Evolutionary conservation across 768 basidiomycete species (phyloP), one percentile per base, ranked within the genome.

Genomic region (Harrya chromipes): DNA sequence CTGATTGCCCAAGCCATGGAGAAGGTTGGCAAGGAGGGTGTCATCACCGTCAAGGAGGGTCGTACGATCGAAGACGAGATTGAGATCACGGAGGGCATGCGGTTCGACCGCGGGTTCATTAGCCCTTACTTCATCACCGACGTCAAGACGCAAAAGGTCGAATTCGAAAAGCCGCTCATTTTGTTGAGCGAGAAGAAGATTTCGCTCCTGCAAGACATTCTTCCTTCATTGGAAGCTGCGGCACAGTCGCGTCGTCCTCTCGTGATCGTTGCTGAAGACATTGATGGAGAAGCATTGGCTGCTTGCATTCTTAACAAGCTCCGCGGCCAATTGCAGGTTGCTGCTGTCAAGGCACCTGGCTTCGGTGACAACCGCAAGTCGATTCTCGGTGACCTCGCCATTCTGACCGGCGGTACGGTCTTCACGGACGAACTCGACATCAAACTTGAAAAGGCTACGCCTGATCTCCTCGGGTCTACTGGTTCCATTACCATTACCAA

Each of bases 291-390:
- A 72, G 95, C 94, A 1, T 85, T 98, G 50, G 95, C 95, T 43
- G 95, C 94, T 19, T 94, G 92, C 67, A 94, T 98, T 64, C 84
- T 97, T 70, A 98, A 99, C 90, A 98, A 97, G 80, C 89, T 99
- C 54, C 91, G 95, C 57, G 95, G 95, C 29, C 95, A 97, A 70
- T 85, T 99, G 49, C 85, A 88, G 64, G 95, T 98, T 54, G 85
- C 74, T 42, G 94, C 93, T 41, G 83, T 98, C 74, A 97, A 99
- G 77, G 94, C 95, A 16, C 95, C 95, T 46, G 92, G 95, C 44
- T 98, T 99, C 68, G 95, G 95, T 62, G 95, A 98, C 75, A 99
- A 98, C 83, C 87, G 95, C 74, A 99, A 98, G 77, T 90, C 86
- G 47, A 90, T 97, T 73, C 87, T 98, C 47, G 95, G 95, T 51